phyloP scores from a whole-genome alignment of 805 yeast genomes.

The Metschnikowia dekortorum region DNA sequence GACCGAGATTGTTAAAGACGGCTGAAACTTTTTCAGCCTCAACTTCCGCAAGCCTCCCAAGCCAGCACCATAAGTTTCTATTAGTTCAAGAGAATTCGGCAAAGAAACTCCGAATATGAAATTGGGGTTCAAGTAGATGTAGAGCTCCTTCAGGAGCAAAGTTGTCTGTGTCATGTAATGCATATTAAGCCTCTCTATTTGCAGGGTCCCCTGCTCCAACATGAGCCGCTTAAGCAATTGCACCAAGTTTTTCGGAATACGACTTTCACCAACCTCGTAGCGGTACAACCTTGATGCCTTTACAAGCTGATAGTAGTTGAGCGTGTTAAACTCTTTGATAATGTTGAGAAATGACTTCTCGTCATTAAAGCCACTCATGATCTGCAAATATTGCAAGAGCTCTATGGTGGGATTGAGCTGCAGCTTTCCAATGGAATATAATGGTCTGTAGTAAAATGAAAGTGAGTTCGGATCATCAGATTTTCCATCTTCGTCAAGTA shows the following conservation, averaged over 20 bases:
- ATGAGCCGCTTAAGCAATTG: constrained; percentile 29
- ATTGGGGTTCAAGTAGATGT: constrained; percentile 50
- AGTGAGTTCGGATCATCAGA: constrained; percentile 44
- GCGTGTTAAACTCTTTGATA: constrained; percentile 45
- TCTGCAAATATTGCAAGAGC: constrained; percentile 85
- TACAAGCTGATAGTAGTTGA: constrained; percentile 67
- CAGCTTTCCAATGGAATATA: constrained; percentile 58
- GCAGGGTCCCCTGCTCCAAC: constrained; percentile 36
- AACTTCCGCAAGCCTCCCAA: constrained; percentile 54
- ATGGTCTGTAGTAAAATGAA: constrained; percentile 58
- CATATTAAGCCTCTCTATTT: constrained; percentile 22
- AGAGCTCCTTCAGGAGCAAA: constrained; percentile 36
- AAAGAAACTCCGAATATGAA: constrained; percentile 53
- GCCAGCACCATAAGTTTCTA: constrained; percentile 74
- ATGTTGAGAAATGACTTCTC: constrained; percentile 60
- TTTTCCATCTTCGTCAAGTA: constrained; percentile 20
- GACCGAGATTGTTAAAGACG: constrained; percentile 64
- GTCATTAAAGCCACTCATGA: constrained; percentile 65
- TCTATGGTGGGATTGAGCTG: constrained; percentile 74
- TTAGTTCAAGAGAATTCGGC: constrained; percentile 71
- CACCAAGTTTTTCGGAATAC: constrained; percentile 43
- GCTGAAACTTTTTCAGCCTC: constrained; percentile 59
- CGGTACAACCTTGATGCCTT: constrained; percentile 72
- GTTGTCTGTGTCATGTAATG: constrained; percentile 40
- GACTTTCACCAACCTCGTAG: constrained; percentile 77